Evolutionary conservation across 2,329 filamentous ascomycete genomes (phyloP).

Genomic region (Chrysoporthe austroafricana): DNA sequence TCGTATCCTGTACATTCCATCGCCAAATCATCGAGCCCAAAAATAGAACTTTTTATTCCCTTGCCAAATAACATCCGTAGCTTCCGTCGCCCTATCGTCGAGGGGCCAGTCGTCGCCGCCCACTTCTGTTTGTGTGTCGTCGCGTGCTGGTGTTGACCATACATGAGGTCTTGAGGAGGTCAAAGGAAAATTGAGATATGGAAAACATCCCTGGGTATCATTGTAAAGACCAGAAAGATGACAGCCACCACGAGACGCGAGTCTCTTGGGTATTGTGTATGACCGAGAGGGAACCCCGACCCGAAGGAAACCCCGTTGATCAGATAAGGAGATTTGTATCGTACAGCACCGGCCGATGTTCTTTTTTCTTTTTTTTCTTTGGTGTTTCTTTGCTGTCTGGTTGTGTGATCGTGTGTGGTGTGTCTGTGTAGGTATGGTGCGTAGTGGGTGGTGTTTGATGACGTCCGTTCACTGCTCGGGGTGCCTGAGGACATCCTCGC

Average conservation of each 20-base stretch:
- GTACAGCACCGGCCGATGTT: constrained; percentile 22
- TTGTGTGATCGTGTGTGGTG: not conserved
- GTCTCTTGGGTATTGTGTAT: constrained; percentile 27
- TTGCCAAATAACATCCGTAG: not conserved
- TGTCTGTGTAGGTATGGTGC: not conserved
- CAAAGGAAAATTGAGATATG: constrained; percentile 10
- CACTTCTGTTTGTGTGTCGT: not conserved
- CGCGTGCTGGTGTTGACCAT: not conserved
- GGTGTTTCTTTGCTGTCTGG: not conserved
- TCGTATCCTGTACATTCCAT: constrained; percentile 15
- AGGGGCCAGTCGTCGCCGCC: not conserved
- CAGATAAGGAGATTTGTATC: constrained; percentile 23
- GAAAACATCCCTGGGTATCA: constrained; percentile 29
- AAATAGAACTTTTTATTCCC: constrained; percentile 1
- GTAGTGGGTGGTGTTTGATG: no score
- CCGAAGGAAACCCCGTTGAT: constrained; percentile 22
- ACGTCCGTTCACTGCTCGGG: constrained; percentile 53
- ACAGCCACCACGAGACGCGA: constrained; percentile 27
- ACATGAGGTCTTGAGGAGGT: not conserved
- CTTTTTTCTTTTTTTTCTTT: constrained; percentile 7
- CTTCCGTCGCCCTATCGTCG: not conserved
- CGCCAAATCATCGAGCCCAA: constrained; percentile 4
- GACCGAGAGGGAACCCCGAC: constrained; percentile 18
- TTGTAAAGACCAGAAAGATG: constrained; percentile 29
- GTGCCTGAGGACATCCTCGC: constrained; percentile 78